Percentiles rank a stretch among this genome's conserved stretches.
phyloP scores from a whole-genome alignment of 345 rosid species.

The Rhodomyrtus tomentosa region DNA sequence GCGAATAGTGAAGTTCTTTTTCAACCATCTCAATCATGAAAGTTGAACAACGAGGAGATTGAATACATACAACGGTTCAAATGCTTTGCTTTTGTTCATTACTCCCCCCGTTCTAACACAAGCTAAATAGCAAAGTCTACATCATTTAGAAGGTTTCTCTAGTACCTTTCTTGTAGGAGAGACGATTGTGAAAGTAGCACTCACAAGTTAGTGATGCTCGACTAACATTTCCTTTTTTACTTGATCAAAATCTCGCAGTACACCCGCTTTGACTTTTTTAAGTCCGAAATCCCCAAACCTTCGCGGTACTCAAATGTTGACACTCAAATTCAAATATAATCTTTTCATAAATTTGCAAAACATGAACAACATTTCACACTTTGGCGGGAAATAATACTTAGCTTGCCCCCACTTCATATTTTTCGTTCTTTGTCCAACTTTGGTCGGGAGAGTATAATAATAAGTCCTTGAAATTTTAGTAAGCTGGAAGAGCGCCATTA shows the following conservation, averaged over 20 bases:
- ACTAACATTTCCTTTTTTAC: not conserved
- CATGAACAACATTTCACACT: not conserved
- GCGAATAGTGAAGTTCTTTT: not conserved
- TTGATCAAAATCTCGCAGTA: not conserved
- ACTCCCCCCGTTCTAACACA: no score
- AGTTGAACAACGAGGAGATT: not conserved
- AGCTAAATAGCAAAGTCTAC: not conserved
- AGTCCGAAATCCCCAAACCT: not conserved
- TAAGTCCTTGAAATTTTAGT: not conserved
- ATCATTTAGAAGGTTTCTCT: not conserved
- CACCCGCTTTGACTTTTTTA: not conserved
- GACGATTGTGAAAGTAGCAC: not conserved
- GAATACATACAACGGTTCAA: not conserved
- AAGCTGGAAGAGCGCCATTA: no score
- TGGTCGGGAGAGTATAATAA: not conserved
- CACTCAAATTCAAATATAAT: not conserved
- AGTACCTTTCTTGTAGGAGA: not conserved
- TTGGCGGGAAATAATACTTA: no score
- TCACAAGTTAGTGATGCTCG: no score
- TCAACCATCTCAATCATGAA: not conserved
- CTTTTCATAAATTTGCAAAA: not conserved
- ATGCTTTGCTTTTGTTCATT: not conserved
- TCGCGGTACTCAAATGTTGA: not conserved
- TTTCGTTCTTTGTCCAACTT: not conserved
- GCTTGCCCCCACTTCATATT: not conserved